These are phyloP conservation scores for Tolypocladium tundrense DNA, from an alignment of 2,329 filamentous ascomycete species.

Conservation along the genomic window DNA sequence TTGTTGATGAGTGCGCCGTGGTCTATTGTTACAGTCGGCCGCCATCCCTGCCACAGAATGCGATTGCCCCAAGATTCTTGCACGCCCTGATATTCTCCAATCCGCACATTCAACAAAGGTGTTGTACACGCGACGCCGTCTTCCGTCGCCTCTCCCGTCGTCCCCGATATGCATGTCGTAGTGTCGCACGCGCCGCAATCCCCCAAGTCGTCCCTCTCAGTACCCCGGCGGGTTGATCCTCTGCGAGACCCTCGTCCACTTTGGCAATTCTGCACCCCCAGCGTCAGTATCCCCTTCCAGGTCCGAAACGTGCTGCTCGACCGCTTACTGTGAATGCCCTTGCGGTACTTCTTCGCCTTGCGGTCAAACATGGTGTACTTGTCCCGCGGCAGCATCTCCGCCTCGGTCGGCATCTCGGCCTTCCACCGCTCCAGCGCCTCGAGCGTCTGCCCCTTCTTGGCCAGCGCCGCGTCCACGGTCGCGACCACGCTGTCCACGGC, in stretches of 20 bases:
- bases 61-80: background rate
- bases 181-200: background rate
- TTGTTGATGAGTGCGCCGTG: background rate
- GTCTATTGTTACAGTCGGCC: conserved; percentile 13
- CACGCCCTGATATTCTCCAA: conserved; percentile 2
- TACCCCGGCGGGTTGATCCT: conserved; percentile 91
- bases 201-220: conserved; percentile 32
- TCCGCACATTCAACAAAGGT: conserved; percentile 11
- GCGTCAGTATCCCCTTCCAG: conserved; percentile 8
- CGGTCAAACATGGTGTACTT: conserved; percentile 98
- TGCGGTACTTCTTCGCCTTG: conserved; percentile 90
- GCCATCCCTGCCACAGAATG: background rate
- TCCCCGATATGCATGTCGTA: background rate
- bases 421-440: conserved; percentile 87
- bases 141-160: background rate
- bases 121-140: conserved; percentile 16
- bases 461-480: conserved; percentile 68
- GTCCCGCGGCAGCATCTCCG: conserved; percentile 90
- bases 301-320: background rate
- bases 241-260: conserved; percentile 95
- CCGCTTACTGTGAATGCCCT: conserved; percentile 89
- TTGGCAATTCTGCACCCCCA: conserved; percentile 53
- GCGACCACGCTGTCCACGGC: conserved; percentile 82
- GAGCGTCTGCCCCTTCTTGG: conserved; percentile 59
- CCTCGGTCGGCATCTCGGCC: conserved; percentile 87